Conservation (phyloP, 1,139 yeast genomes). For the Pneumocystis murina region DNA sequence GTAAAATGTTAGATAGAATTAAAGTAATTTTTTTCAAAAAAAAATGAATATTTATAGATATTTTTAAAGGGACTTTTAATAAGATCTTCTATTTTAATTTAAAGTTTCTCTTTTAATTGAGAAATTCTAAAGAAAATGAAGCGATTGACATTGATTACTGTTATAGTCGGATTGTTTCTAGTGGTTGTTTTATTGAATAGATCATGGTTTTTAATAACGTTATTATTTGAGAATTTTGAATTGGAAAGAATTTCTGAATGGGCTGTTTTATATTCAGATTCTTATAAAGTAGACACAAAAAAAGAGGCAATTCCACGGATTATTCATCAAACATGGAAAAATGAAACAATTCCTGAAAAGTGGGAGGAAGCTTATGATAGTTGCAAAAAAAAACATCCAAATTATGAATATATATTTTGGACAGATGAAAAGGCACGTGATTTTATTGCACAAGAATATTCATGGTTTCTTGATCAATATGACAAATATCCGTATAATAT, state of each 20-base stretch:
- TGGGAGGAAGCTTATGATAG: constrained; percentile 70
- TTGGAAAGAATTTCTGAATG: constrained; percentile 15
- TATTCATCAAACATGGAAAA: constrained; percentile 85
- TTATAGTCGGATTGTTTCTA: constrained; percentile 11
- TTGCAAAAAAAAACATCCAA: constrained; percentile 68
- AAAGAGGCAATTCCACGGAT: constrained; percentile 57
- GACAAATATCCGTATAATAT: constrained; percentile 68
- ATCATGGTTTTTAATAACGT: constrained; percentile 56
- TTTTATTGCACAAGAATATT: constrained; percentile 60
- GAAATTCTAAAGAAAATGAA: constrained; percentile 2
- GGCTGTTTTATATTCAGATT: constrained; percentile 29
- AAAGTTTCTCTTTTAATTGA: too few relatives aligned
- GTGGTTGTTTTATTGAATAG: constrained; percentile 12
- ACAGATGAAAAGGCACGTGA: constrained; percentile 73
- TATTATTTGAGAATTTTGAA: constrained; percentile 48
- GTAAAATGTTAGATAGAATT: too few relatives aligned
- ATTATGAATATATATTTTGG: constrained; percentile 58
- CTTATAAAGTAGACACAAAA: constrained; percentile 25
- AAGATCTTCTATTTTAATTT: too few relatives aligned
- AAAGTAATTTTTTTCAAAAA: too few relatives aligned
- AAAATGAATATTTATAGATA: too few relatives aligned
- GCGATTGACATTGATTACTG: constrained; percentile 8
- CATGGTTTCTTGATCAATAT: constrained; percentile 75
- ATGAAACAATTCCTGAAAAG: constrained; percentile 55
- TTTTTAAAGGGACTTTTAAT: too few relatives aligned